phyloP scores from a whole-genome alignment of 1,284 basidiomycete species.

The Lentinula novae-zelandiae region DNA sequence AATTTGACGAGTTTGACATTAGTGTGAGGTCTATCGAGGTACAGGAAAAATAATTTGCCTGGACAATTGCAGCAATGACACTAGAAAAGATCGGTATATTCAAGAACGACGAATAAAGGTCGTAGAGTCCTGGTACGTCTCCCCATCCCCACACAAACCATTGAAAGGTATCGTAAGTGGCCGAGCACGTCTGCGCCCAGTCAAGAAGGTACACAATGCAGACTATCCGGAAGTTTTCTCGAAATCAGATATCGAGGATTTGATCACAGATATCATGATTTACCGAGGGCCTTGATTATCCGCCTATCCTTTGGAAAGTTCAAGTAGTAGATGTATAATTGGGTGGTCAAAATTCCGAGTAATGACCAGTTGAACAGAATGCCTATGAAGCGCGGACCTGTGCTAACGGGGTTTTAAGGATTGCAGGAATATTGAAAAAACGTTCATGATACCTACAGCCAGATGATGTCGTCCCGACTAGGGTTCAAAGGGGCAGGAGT shows the following conservation, averaged over 20 bases:
- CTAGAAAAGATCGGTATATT: slow-evolving; percentile 18
- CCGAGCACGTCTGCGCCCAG: slow-evolving; percentile 18
- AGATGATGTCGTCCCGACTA: not conserved
- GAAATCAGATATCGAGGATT: not conserved
- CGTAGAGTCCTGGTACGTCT: slow-evolving; percentile 10
- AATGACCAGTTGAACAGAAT: slow-evolving; percentile 18
- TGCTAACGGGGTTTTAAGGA: not conserved
- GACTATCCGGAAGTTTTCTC: slow-evolving; percentile 12
- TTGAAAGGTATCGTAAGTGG: slow-evolving; percentile 20
- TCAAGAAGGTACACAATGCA: slow-evolving; percentile 18
- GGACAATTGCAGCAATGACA: slow-evolving; percentile 17
- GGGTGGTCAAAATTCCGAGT: slow-evolving; percentile 16
- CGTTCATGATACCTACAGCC: not conserved
- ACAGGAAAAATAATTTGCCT: slow-evolving; percentile 8
- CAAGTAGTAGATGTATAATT: slow-evolving; percentile 18
- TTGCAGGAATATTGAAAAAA: not conserved
- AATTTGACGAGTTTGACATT: not conserved
- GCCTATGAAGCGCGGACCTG: slow-evolving; percentile 17
- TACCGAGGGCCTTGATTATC: slow-evolving; percentile 14
- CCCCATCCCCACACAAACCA: slow-evolving; percentile 22
- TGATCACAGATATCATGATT: not conserved
- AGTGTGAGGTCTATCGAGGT: not conserved
- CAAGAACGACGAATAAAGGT: slow-evolving; percentile 12
- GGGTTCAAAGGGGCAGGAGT: not conserved
- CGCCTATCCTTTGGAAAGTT: slow-evolving; percentile 16